Conservation (phyloP, 352 stramenopile species). For the Phytophthora multivora region DNA sequence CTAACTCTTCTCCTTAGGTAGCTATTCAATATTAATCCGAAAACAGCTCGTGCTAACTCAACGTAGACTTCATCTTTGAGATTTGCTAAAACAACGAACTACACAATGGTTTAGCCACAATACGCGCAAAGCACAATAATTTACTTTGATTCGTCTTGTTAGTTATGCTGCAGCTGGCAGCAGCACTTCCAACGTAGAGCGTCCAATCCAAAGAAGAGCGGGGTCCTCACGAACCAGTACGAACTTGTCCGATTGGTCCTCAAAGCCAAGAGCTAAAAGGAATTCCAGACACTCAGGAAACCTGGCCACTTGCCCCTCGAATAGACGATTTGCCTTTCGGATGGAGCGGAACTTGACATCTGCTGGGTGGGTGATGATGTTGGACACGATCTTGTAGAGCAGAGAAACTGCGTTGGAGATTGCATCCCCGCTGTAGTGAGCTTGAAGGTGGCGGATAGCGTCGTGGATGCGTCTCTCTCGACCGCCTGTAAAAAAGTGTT, state of each 20-base stretch:
- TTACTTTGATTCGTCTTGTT: too few relatives aligned
- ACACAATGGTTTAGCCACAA: too few relatives aligned
- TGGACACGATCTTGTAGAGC: slow-evolving; percentile 75
- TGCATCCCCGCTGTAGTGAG: slow-evolving; percentile 33
- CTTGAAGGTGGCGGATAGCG: slow-evolving; percentile 45
- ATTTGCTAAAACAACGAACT: too few relatives aligned
- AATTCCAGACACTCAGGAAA: slow-evolving; percentile 74
- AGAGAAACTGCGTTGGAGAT: slow-evolving; percentile 45
- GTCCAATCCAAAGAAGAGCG: slow-evolving; percentile 73
- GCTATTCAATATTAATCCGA: too few relatives aligned
- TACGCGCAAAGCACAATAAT: too few relatives aligned
- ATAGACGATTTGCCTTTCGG: slow-evolving; percentile 68
- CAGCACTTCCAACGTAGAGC: slow-evolving; percentile 61
- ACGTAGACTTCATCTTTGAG: too few relatives aligned
- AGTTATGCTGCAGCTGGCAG: slow-evolving; percentile 28
- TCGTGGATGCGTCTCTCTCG: slow-evolving; percentile 59
- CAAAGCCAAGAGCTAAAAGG: slow-evolving; percentile 64
- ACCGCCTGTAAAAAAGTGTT: slow-evolving; percentile 39
- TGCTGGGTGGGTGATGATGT: slow-evolving; percentile 63
- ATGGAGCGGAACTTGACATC: slow-evolving; percentile 72
- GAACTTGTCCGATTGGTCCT: slow-evolving; percentile 60
- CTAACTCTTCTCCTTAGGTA: too few relatives aligned
- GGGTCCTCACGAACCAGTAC: slow-evolving; percentile 64
- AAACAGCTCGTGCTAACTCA: too few relatives aligned
- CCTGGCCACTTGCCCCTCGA: slow-evolving; percentile 48